Percentiles rank a stretch among this genome's conserved stretches.
Evolutionary conservation across 2,329 filamentous ascomycete genomes (phyloP).

Genomic region (Fusarium austroafricanum): DNA sequence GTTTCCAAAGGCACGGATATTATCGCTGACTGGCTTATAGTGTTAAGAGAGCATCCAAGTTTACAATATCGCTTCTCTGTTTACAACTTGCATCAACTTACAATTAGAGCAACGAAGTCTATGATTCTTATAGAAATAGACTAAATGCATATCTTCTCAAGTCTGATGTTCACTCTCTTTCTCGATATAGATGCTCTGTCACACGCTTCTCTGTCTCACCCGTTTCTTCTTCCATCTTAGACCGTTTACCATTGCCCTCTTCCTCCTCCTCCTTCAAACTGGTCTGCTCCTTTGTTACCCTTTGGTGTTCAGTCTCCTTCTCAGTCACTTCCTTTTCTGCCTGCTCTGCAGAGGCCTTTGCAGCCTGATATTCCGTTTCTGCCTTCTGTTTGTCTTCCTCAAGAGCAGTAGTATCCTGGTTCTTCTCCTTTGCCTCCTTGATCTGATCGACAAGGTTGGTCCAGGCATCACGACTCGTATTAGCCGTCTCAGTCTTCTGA

Average conservation of each 20-base stretch:
- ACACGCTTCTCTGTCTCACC: neutral
- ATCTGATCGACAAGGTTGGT: neutral
- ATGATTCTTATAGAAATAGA: too few species aligned
- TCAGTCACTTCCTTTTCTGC: neutral
- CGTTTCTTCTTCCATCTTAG: neutral
- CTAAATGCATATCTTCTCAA: too few species aligned
- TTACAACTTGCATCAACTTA: too few species aligned
- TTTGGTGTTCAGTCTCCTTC: neutral
- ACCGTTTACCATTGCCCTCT: neutral
- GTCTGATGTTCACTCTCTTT: too few species aligned
- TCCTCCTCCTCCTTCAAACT: neutral
- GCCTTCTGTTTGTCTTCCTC: neutral
- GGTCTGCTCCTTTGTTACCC: neutral
- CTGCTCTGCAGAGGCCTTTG: neutral
- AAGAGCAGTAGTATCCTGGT: neutral
- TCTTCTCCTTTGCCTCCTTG: neutral
- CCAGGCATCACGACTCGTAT: neutral
- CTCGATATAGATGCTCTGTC: neutral
- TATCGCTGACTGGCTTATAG: too few species aligned
- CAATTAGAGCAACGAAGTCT: too few species aligned
- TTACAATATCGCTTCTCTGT: too few species aligned
- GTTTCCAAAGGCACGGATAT: too few species aligned
- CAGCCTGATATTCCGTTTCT: neutral
- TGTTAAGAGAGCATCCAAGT: too few species aligned
- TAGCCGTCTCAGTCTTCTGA: neutral